Base-by-base conservation (phyloP, 495 filamentous ascomycete genomes). In the Immersiella caudata region DNA sequence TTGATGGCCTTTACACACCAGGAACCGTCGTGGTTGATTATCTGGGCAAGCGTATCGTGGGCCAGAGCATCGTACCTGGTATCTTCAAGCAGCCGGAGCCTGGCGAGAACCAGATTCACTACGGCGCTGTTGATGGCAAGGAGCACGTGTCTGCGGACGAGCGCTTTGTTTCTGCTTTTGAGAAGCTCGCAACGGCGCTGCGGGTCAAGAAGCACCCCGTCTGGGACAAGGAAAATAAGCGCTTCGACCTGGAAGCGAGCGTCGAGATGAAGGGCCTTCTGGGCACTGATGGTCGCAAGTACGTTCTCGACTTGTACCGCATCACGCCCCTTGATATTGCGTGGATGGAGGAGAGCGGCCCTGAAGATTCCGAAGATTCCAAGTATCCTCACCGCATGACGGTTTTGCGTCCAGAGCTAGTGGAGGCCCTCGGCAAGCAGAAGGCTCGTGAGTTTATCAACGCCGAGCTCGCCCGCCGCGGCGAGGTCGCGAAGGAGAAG, bases 51-150 rank as follows among this genome's bases (percentile, higher is more conserved):
- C 93, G 96, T 65, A 90, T 99, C 68, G 95, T 99, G 50, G 96
- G 93, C 36, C 96, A 99, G 82, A 97, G 93, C 73, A 97, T 99
- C 67, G 96, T 99, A 7, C 96, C 96, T 6, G 96, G 96, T 58
- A 99, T 99, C 74, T 99, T 99, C 87, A 97, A 97, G 80, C 96
- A 97, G 80, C 89, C 94, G 24, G 96, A 97, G 72, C 92, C 93
- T 21, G 96, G 94, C 56, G 94, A 97, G 85, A 93, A 95, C 78
- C 96, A 97, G 79, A 97, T 99, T 70, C 94, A 98, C 78, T 99
- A 99, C 74, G 96, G 96, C 73, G 95, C 93, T 68, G 94, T 98
- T 57, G 96, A 99, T 75, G 96, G 96, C 68, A 96, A 94, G 80
- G 96, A 99, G 63, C 88, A 96, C 21, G 90, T 99, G 54, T 94